Base-by-base conservation (phyloP, 441 rosid genomes). In the Syzygium syzygioides region DNA sequence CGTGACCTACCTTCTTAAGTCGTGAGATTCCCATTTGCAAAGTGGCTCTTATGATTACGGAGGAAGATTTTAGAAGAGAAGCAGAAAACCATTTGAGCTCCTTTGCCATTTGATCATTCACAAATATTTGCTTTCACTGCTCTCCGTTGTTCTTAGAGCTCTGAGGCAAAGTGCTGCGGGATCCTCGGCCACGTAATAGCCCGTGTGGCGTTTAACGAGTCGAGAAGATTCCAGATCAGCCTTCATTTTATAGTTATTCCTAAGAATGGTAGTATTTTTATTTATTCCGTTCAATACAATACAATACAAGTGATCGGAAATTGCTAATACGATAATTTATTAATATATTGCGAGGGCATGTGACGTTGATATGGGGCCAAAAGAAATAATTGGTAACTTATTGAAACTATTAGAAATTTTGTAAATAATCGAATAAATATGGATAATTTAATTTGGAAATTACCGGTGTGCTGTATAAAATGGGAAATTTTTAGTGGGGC, bases 311-410 rank as follows among this genome's bases (percentile, higher is more conserved):
- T 13, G 18, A 60, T 60, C 9, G 14, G n/a, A 60, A 60, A 60
- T 60, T 28, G 66, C 18, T 14, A 14, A 14, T 53, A 45, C 48
- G 54, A 14, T 60, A 0, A 5, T 13, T 30, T 60, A 28, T 0
- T 0, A 0, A 0, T 60, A 60, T 60, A 30, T 13, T 60, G 14
- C 14, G n/a, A 60, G 32, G 17, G 14, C 34, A 14, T 0, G 0
- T 60, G 68, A 60, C n/a, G 34, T 1, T 28, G 17, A 60, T 13
- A 30, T 0, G 0, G 1, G 28, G 18, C 18, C 66, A 13, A 28
- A 59, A 60, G n/a, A 45, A 45, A 45, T 45, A 60, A 2, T 60
- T 13, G 66, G 66, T 18, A 28, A 28, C 14, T 12, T 59, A n/a
- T 9, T 0, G 14, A 34, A 68, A 19, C 26, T 4, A 32, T 18